Conservation (phyloP, 257 asterid genomes). For the Mitragyna speciosa region DNA sequence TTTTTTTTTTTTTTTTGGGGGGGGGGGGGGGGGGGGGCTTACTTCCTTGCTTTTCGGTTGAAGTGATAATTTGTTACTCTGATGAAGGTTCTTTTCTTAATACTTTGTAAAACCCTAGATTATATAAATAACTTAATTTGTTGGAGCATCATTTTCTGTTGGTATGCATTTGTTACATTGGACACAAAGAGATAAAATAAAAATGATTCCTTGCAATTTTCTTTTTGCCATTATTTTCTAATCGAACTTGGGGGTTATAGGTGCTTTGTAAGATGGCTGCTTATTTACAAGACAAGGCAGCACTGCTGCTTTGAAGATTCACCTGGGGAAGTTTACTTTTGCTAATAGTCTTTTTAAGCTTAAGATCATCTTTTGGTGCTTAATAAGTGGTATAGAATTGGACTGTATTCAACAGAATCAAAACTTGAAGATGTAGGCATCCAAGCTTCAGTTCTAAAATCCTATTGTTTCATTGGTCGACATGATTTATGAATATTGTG, state of each 20-base stretch:
- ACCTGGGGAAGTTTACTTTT: not conserved
- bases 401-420: slow-evolving; percentile 1
- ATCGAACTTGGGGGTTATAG: not conserved
- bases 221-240: not conserved
- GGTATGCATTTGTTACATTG: not conserved
- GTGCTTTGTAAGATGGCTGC: not conserved
- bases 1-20: not conserved
- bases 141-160: not conserved
- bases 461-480: not conserved
- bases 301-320: not conserved
- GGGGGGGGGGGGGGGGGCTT: too few relatives aligned
- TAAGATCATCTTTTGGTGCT: not conserved
- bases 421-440: not conserved
- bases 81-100: not conserved
- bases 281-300: not conserved
- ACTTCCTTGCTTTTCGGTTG: not conserved
- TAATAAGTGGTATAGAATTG: not conserved
- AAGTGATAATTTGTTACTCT: not conserved
- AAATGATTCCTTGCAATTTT: not conserved
- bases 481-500: not conserved
- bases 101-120: not conserved
- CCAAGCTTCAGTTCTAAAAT: not conserved
- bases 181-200: not conserved
- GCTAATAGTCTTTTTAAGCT: not conserved
- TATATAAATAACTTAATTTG: not conserved